Evolutionary conservation across 192 early-diverging fungal genomes (phyloP).

Genomic region (Coemansia sp.): DNA sequence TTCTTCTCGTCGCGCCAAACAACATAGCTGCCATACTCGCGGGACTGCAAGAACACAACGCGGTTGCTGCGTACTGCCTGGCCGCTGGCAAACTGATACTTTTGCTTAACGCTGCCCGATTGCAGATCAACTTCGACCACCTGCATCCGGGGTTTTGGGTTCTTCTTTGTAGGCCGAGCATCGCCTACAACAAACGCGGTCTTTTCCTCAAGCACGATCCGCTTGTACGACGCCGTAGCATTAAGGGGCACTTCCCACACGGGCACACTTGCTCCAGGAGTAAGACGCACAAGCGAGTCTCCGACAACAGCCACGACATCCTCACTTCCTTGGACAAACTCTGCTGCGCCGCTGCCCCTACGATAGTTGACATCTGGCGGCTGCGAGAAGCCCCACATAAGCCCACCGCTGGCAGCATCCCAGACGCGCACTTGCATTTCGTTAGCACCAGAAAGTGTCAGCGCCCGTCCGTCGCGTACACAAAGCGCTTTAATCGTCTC

Average conservation of each 20-base stretch:
- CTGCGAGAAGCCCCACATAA: constrained; percentile 24
- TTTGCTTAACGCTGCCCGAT: constrained; percentile 28
- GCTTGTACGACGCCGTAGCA: constrained; percentile 30
- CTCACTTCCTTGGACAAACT: constrained; percentile 36
- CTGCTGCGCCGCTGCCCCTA: constrained; percentile 38
- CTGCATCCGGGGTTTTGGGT: constrained; percentile 20
- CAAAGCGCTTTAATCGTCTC: constrained; percentile 58
- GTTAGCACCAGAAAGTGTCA: constrained; percentile 31
- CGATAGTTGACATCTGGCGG: constrained; percentile 21
- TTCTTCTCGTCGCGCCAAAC: constrained; percentile 53
- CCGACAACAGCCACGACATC: constrained; percentile 44
- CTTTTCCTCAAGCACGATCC: constrained; percentile 35
- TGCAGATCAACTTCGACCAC: constrained; percentile 35
- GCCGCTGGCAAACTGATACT: constrained; percentile 41
- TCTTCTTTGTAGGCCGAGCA: constrained; percentile 19
- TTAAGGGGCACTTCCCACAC: constrained; percentile 40
- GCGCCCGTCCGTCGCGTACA: constrained; percentile 26
- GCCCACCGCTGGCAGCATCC: constrained; percentile 16
- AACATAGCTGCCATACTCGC: constrained; percentile 42
- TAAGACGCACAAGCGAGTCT: constrained; percentile 33
- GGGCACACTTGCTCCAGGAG: constrained; percentile 10
- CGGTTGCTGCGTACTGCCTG: constrained; percentile 18
- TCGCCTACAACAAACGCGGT: constrained; percentile 40
- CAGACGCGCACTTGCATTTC: constrained; percentile 52
- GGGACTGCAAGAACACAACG: constrained; percentile 34